Base-by-base conservation (phyloP, 1,139 yeast genomes). In the Diutina pseudorugosa region DNA sequence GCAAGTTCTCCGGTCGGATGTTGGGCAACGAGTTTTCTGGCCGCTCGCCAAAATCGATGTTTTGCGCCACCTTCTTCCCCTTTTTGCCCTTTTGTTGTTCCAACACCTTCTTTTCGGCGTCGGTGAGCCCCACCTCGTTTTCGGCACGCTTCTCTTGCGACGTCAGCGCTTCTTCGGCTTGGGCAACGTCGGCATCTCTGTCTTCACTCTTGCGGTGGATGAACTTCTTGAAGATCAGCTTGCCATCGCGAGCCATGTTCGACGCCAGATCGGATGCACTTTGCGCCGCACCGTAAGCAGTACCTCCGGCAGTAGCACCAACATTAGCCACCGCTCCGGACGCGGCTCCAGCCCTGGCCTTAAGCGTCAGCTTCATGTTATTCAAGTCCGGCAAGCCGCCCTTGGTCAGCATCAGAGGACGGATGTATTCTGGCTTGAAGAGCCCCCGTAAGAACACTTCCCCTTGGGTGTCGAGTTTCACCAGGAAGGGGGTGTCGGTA, bases 361-460 rank as follows among this genome's bases (percentile, higher is more conserved):
- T 76, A 60, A 75, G 60, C 30, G 68, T 75, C 42, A 73, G 76
- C 7, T 77, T 66, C 33, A 78, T 67, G 14, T 67, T 65, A 27
- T 69, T 66, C 51, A 77, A 59, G 51, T 68, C 72, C 41, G 76
- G 76, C 55, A 73, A 68, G 27, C 77, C 76, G 51, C 70, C 64
- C 18, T 67, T 66, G 16, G 67, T 56, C 36, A 71, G 73, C 53
- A 83, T 66, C 52, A 70, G 67, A 21, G 91, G 89, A 63, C 85
- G 79, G 49, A 81, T 68, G 64, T 83, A 85, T 58, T 80, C 79
- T n/a, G 93, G 89, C 53, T 63, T 65, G 67, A 85, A 85, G 1
- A 71, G 68, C 5, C 79, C 82, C 52, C 73, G 69, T 55, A 83
- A 63, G 53, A 73, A 68, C 19, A 84, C 69, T 1, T 69, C 60